These are phyloP conservation scores for Candida yuanshanica DNA, from an alignment of 805 yeast species.

Conservation along the genomic window DNA sequence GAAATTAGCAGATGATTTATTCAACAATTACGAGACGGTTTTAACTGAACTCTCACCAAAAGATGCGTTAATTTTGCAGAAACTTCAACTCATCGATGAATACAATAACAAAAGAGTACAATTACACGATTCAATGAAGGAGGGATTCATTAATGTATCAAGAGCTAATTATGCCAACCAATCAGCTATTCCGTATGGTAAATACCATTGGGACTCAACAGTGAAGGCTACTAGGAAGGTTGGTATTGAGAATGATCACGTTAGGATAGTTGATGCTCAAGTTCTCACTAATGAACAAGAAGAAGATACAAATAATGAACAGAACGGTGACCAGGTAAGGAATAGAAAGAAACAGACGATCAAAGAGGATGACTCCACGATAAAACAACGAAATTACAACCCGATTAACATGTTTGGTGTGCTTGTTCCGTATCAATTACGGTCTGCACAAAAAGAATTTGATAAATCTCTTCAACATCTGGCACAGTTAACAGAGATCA, in stretches of 20 bases:
- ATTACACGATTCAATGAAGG: constrained; percentile 7
- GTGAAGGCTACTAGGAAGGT: constrained; percentile 22
- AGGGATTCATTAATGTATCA: constrained; percentile 38
- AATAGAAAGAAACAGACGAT: constrained; percentile 6
- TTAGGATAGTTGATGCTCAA: background rate
- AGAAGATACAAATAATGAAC: background rate
- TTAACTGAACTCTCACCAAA: background rate
- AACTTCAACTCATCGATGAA: constrained; percentile 11
- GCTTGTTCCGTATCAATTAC: constrained; percentile 37
- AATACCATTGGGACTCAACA: constrained; percentile 35
- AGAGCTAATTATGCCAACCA: constrained; percentile 38
- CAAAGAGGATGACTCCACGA: background rate
- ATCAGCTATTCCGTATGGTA: constrained; percentile 30
- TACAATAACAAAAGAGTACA: constrained; percentile 5
- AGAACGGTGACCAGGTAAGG: constrained; percentile 2
- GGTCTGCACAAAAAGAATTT: constrained; percentile 35
- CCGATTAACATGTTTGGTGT: constrained; percentile 45
- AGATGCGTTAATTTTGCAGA: constrained; percentile 1
- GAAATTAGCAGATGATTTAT: constrained; percentile 12
- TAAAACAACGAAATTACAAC: constrained; percentile 17
- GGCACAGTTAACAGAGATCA: constrained; percentile 2
- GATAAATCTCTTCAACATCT: constrained; percentile 23
- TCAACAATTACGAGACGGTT: constrained; percentile 2
- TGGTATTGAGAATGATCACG: background rate
- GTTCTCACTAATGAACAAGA: background rate